Percentiles rank a stretch among this genome's conserved stretches.
Conservation (phyloP, 371 early-diverging fungal species). For the Basidiobolus meristosporus region DNA sequence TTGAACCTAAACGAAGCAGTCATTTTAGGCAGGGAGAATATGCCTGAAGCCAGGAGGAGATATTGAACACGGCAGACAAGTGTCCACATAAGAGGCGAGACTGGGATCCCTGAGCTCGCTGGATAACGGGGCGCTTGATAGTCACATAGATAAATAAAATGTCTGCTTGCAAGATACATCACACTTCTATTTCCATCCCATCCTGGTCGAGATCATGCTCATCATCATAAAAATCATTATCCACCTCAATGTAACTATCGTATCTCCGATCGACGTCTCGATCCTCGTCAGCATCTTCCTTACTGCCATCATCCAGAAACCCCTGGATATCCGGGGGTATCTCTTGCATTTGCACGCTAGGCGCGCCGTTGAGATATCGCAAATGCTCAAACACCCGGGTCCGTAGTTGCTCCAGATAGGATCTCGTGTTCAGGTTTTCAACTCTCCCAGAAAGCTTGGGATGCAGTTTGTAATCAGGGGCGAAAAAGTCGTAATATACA, state of each 20-base stretch:
- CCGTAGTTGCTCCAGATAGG: constrained; percentile 60
- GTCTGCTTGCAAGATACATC: not conserved
- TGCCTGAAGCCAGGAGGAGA: too few species aligned
- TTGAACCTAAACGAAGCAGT: not conserved
- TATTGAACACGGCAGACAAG: not conserved
- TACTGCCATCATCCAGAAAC: constrained; percentile 40
- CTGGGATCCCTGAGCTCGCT: not conserved
- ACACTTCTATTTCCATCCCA: constrained; percentile 10
- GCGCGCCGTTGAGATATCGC: constrained; percentile 73
- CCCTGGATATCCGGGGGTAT: constrained; percentile 65
- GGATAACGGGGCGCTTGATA: not conserved
- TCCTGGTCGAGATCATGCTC: constrained; percentile 17
- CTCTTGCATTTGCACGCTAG: constrained; percentile 92
- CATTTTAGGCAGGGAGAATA: not conserved
- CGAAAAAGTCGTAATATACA: constrained; percentile 51
- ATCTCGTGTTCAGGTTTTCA: constrained; percentile 78
- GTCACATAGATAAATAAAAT: not conserved
- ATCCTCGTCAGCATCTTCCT: constrained; percentile 17
- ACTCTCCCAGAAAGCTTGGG: constrained; percentile 54
- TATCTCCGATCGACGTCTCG: constrained; percentile 6
- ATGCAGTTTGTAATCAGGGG: constrained; percentile 71
- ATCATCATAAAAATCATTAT: constrained; percentile 18
- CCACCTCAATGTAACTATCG: constrained; percentile 10
- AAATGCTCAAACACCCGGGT: constrained; percentile 81
- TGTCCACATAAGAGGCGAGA: not conserved